These are phyloP conservation scores for Zygoascus meyerae DNA, from an alignment of 1,139 yeast species.

Conservation along the genomic window DNA sequence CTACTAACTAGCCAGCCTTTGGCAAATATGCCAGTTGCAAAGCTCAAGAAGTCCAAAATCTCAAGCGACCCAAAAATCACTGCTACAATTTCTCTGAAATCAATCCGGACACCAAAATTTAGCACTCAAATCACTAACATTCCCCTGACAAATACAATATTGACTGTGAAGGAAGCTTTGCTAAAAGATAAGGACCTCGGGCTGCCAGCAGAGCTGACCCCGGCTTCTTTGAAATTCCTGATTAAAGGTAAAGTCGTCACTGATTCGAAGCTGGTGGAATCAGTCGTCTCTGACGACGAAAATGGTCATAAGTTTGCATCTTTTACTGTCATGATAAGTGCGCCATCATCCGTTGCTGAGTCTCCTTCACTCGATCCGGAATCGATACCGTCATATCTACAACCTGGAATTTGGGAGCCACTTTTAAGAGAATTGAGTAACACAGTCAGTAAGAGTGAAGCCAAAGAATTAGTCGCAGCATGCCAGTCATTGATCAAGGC, in stretches of 20 bases:
- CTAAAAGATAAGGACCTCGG: slow-evolving; percentile 20
- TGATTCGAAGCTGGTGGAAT: slow-evolving; percentile 22
- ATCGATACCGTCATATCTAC: slow-evolving; percentile 1
- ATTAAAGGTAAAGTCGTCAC: slow-evolving; percentile 29
- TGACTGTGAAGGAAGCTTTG: slow-evolving; percentile 28
- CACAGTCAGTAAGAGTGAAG: neutral
- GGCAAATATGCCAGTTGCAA: slow-evolving; percentile 19
- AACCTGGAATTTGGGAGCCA: slow-evolving; percentile 1
- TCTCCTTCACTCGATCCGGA: slow-evolving; percentile 13
- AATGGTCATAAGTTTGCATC: slow-evolving; percentile 12
- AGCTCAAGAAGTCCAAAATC: slow-evolving; percentile 11
- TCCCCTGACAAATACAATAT: slow-evolving; percentile 23
- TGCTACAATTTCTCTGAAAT: slow-evolving; percentile 23
- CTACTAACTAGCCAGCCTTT: slow-evolving; percentile 9
- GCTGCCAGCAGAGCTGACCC: slow-evolving; percentile 22
- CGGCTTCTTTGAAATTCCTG: slow-evolving; percentile 24
- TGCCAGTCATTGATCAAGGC: slow-evolving; percentile 6
- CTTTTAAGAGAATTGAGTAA: neutral
- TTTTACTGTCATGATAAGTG: slow-evolving; percentile 25
- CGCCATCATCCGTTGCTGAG: neutral
- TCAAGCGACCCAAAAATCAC: slow-evolving; percentile 7
- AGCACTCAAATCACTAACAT: slow-evolving; percentile 18
- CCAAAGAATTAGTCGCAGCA: neutral
- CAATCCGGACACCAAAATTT: slow-evolving; percentile 31
- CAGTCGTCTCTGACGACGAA: slow-evolving; percentile 15